Base-by-base conservation (phyloP, 805 yeast genomes). In the Suhomyces kilbournensis region DNA sequence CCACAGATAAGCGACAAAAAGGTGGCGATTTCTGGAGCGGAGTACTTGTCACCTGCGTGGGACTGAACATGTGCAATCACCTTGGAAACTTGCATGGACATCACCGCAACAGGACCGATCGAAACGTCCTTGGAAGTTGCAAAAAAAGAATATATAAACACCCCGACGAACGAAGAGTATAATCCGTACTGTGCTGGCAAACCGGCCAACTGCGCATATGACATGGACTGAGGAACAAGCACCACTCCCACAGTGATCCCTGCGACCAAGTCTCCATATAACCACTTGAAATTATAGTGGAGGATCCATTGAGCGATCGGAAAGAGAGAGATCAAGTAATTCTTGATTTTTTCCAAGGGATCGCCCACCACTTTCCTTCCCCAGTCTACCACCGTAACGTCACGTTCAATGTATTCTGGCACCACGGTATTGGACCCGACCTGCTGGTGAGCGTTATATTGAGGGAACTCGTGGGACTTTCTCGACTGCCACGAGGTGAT, bases 41-140 rank as follows among this genome's bases (percentile, higher is more conserved):
- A 61, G 48, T 75, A 75, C 56, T 78, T 75, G 54, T 75, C 79
- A 22, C 77, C 77, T 34, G 47, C 59, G 49, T 66, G 58, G 2
- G 38, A 59, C 55, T 81, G 81, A 9, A 91, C 94, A 47, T 76
- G 74, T 25, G 82, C 78, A 51, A 92, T 78, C 51, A 89, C 90
- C 66, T 86, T 88, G 47, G 92, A 85, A 34, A 89, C 90, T 67
- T 90, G 92, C 58, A 83, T 68, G 14, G 96, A 88, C 96, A 92
- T 91, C 52, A 92, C 97, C 10, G 97, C 97, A 35, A 92, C 97
- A 9, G 97, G 97, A 25, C 97, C 97, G 61, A 92, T 91, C 55
- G 96, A 87, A 38, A 92, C 96, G 76, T 92, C 97, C 69, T 92
- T 92, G 22, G 96, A 88, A 12, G 97, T 92, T 12, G 97, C 97